Base-by-base conservation (phyloP, 345 rosid genomes). In the Hypericum perforatum region DNA sequence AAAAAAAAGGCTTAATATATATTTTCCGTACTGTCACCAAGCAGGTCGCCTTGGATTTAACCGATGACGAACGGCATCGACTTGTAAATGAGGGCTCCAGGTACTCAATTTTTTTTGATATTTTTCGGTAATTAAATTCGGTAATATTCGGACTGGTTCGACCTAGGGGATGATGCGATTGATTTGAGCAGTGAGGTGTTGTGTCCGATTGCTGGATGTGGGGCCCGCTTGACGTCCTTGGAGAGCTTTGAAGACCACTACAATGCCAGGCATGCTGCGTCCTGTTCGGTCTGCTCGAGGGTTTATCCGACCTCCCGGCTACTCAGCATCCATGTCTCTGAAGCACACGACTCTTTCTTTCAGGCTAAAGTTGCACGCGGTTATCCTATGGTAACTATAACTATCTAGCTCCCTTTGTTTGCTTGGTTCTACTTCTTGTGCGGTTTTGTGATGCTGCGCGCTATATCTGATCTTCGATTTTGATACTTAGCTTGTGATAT, bases 331-430 rank as follows among this genome's bases (percentile, higher is more conserved):
- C 95, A 91, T 72, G 72, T 87, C 15, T 91, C 96, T 9, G 98
- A 91, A 81, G 75, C 85, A 9, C 98, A 91, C 9, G 96, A 82
- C 70, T 91, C 98, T 49, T 87, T 91, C 81, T 91, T 91, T 56
- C 84, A 91, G 60, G 95, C 98, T 9, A 91, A 91, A 79, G 96
- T 84, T 63, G 95, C 85, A 7, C 89, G 82, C 16, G 96, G 98
- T 12, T 79, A 79, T 67, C 72, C 80, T 58, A 66, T 87, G 98
- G 98, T 91, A 82, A 53, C 11, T 41, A n/a, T 91, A 82, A 53
- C 32, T 54, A 59, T 45, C 7, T 43, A 29, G 32, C 5, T 9
- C 52, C 32, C 7, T 12, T 14, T 54, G 4, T 11, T 43, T 47
- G 46, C 16, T 53, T n/a, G 12, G n/a, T 43, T 58, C 6, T 36